Base-by-base conservation (phyloP, 352 stramenopile species). In the Phytophthora sp. region DNA sequence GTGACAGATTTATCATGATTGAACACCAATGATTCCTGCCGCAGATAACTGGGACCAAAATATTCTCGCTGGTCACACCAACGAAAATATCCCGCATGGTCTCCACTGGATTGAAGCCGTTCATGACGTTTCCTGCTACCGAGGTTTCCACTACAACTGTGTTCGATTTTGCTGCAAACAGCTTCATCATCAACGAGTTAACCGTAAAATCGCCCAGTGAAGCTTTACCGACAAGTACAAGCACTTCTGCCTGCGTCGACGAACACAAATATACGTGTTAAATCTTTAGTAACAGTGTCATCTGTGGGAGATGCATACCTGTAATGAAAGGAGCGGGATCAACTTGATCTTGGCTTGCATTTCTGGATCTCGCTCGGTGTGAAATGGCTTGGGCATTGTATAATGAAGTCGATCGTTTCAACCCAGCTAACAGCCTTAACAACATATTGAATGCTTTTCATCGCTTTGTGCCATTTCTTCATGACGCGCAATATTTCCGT, bases 381-480 rank as follows among this genome's bases (percentile, higher is more conserved):
- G 20, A 27, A 38, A 58, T 16, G 5, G 1, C 3, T 38, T 27
- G 7, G 35, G 36, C 4, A 50, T 41, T 6, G 3, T 20, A 49
- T 3, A 3, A 13, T 58, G 24, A 49, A 50, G 36, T 58, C 35
- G 9, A 58, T 42, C 7, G 35, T 58, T 2, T n/a, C 24, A 21
- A 58, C n/a, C 51, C 35, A 58, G 0, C 23, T 21, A 2, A 50
- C 23, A 18, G 51, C 36, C 9, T 49, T 49, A 16, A 41, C 36
- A 0, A 33, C 29, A 33, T 9, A 24, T 2, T 16, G 35, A 8
- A 50, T n/a, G 4, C 13, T 50, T 18, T 47, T 45, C 35, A 39
- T 50, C 7, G 36, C 51, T 23, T 9, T 16, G 51, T 58, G 51
- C 36, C 36, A 58, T n/a, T 49, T 26, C 20, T 47, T 49, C 51